Evolutionary conservation across 495 filamentous ascomycete genomes (phyloP), one percentile per base, ranked within the genome.

Genomic region (Cenococcum geophilum): DNA sequence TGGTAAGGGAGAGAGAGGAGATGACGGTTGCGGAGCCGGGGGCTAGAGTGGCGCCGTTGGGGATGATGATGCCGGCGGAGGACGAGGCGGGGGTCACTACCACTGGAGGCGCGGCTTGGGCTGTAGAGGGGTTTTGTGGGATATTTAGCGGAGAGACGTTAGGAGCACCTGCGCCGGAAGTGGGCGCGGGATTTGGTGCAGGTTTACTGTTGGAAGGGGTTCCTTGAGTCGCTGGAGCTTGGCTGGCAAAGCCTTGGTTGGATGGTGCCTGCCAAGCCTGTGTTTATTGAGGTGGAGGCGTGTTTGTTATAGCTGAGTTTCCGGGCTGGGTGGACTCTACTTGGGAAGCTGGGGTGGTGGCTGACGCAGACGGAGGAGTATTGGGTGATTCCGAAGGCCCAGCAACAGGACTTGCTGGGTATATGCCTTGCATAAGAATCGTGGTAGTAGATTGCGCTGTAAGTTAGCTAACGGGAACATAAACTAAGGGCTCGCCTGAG

Each of bases 11-110:
- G 8, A 48, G 49, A 25, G 43, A 34, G 40, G 55, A 27, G 5
- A 52, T 36, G 25, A 40, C 50, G 6, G 27, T 14, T 35, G 54
- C 48, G 40, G 11, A 10, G 27, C 60, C 60, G 1, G 54, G 60
- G 4, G 56, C 20, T 23, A 63, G 53, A 36, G 54, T 63, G 16
- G 47, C 22, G 18, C 60, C 55, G 20, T 58, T 34, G 21, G 54
- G 60, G 36, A 63, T 42, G 5, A 57, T 16, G 1, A 63, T 42
- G 52, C 37, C 52, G 51, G 49, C 25, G 49, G 25, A 16, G 1
- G 49, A 23, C 10, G 14, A n/a, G 1, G 57, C 16, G 21, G 45
- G 22, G 27, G 25, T 25, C 14, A 27, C 36, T 20, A 8, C 32
- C 4, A 58, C 27, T 2, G 51, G 21, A 22, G 49, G 18, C 8